Evolutionary conservation across 2,329 filamentous ascomycete species (phyloP), one percentile per base, ranked within the genome.

Genomic region (Apiospora pterosperma): DNA sequence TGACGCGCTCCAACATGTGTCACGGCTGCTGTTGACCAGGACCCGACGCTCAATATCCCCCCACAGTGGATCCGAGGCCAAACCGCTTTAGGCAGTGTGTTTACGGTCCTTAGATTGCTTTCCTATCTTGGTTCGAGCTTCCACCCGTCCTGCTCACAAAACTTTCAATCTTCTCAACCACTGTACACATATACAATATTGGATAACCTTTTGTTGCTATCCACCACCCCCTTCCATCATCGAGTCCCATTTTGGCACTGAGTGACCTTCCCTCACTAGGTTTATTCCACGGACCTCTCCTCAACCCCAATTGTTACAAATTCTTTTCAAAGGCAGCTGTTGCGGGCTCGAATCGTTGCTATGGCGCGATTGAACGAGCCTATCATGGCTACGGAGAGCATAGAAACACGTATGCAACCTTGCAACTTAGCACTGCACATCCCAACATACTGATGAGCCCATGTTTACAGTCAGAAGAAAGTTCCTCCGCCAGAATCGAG

Each of bases 321-420:
- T 34, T 10, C 14, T 55, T 11, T n/a, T 12, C 8, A 65, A 71
- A 65, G 69, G 77, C 79, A 82, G 48, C 48, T 55, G 25, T 55
- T 55, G 48, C 19, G 28, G 48, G 48, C 48, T 31, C 48, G 28
- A 38, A 60, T 25, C 34, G 23, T 19, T 81, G 76, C 78, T 72
- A 95, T 95, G 92, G 92, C 92, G 80, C 87, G 91, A 80, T 84
- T 95, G 71, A 94, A 94, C 80, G 91, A 93, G 82, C 85, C 86
- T 74, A 84, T 88, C 68, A 80, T 84, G 79, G 85, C 90, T 73
- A 84, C 83, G 75, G 91, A 93, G 79, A 89, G 82, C 74, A 78
- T 92, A 70, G 91, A 94, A 75, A 88, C 85, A 74, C 81, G 91
- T 92, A 82, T 77, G 90, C 85, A 38, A 59, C 66, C 39, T 64